These are phyloP conservation scores for Leccinum pachyderme DNA, from an alignment of 1,284 basidiomycete species.

Conservation along the genomic window DNA sequence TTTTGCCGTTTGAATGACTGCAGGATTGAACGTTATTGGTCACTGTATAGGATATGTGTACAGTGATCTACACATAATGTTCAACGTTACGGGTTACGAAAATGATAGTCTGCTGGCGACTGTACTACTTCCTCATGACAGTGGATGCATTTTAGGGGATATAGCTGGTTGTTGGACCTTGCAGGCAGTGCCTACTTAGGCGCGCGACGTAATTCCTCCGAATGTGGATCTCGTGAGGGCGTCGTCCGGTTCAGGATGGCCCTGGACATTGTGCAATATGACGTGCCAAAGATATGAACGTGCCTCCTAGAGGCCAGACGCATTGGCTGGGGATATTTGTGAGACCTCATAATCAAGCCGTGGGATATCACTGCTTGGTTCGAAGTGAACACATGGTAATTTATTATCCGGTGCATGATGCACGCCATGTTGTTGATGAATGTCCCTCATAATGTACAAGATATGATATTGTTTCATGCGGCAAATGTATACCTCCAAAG, in stretches of 20 bases:
- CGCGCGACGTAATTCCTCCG: too few species aligned
- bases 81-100: too few species aligned
- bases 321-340: constrained; percentile 26
- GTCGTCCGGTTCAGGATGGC: constrained; percentile 41
- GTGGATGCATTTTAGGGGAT: background rate
- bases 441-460: constrained; percentile 14
- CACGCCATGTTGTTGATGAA: background rate
- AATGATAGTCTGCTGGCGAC: too few species aligned
- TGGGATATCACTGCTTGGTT: constrained; percentile 32
- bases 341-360: constrained; percentile 23
- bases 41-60: background rate
- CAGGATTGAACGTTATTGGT: background rate
- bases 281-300: constrained; percentile 41
- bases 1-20: background rate
- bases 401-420: background rate
- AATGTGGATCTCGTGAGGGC: too few species aligned
- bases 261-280: constrained; percentile 52
- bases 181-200: background rate
- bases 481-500: constrained; percentile 19
- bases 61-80: background rate
- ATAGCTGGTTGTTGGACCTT: background rate
- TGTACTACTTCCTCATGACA: background rate
- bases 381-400: constrained; percentile 20
- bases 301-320: constrained; percentile 31
- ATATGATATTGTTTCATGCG: constrained; percentile 32